Evolutionary conservation across 352 stramenopile genomes (phyloP).

Genomic region (Phytopythium vexans): DNA sequence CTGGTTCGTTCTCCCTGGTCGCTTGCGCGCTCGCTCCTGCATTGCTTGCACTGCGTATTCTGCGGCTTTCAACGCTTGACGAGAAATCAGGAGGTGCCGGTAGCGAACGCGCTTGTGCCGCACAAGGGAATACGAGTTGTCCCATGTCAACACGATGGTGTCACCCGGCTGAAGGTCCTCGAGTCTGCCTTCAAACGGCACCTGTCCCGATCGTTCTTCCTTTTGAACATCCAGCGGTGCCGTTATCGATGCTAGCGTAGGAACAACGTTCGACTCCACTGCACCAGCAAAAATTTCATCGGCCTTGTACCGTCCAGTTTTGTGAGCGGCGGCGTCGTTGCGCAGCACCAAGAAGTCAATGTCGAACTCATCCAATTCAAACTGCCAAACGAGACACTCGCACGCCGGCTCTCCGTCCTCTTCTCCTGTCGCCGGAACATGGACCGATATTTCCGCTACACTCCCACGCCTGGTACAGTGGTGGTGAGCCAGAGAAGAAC

Average conservation of each 20-base stretch:
- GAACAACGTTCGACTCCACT: too few species aligned
- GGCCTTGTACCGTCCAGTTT: slow-evolving; percentile 37
- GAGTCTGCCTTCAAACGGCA: slow-evolving; percentile 32
- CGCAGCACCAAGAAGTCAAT: slow-evolving; percentile 59
- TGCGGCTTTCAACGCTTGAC: slow-evolving; percentile 34
- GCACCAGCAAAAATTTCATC: background rate
- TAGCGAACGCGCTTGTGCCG: slow-evolving; percentile 67
- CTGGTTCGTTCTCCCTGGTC: background rate
- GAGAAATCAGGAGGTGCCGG: slow-evolving; percentile 42
- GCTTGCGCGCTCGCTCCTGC: slow-evolving; percentile 4
- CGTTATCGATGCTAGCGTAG: background rate
- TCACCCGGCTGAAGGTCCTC: slow-evolving; percentile 22
- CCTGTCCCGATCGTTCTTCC: background rate
- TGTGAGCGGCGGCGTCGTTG: slow-evolving; percentile 28
- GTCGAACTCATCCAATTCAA: slow-evolving; percentile 55
- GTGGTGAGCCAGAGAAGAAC: background rate
- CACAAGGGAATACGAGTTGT: slow-evolving; percentile 76
- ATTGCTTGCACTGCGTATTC: slow-evolving; percentile 48
- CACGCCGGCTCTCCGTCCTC: slow-evolving; percentile 5
- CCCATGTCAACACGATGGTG: slow-evolving; percentile 64
- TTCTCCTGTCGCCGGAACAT: slow-evolving; percentile 13
- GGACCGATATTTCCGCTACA: slow-evolving; percentile 39
- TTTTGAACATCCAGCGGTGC: slow-evolving; percentile 1
- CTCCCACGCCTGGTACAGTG: slow-evolving; percentile 36
- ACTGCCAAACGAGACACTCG: slow-evolving; percentile 61